Conservation (phyloP, 768 basidiomycete species). For the Russula compacta region DNA sequence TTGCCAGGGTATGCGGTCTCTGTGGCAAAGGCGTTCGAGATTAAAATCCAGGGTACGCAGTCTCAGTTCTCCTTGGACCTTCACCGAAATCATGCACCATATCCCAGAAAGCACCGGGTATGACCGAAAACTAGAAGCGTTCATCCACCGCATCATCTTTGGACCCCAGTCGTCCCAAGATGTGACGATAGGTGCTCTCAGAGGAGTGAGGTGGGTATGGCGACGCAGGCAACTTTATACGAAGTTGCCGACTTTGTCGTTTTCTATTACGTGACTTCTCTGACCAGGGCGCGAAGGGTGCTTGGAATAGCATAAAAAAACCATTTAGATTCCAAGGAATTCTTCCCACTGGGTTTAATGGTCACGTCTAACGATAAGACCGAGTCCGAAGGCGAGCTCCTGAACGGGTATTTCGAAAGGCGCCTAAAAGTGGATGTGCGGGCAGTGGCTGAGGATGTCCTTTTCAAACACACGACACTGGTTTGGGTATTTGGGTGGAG, state of each 20-base stretch:
- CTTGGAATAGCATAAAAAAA: neutral
- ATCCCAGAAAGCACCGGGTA: neutral
- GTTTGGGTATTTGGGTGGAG: neutral
- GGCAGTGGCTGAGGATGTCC: neutral
- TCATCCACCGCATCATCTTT: conserved; percentile 1
- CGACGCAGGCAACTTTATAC: neutral
- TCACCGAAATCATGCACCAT: neutral
- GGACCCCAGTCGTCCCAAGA: conserved; percentile 12
- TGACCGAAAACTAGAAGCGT: neutral
- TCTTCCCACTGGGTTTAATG: neutral
- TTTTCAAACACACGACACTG: neutral
- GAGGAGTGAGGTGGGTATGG: neutral
- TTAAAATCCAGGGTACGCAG: conserved; percentile 11
- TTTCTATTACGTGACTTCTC: neutral
- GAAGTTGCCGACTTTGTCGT: neutral
- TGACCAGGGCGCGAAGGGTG: neutral
- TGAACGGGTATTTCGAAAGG: neutral
- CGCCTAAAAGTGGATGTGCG: neutral
- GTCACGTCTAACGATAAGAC: conserved; percentile 1
- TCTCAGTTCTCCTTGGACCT: neutral
- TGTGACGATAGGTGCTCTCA: neutral
- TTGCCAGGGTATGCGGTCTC: neutral
- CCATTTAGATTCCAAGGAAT: neutral
- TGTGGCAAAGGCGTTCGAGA: neutral
- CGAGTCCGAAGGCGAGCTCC: neutral